Base-by-base conservation (phyloP, 2,329 filamentous ascomycete species). In the Stachybotrys chartarum region DNA sequence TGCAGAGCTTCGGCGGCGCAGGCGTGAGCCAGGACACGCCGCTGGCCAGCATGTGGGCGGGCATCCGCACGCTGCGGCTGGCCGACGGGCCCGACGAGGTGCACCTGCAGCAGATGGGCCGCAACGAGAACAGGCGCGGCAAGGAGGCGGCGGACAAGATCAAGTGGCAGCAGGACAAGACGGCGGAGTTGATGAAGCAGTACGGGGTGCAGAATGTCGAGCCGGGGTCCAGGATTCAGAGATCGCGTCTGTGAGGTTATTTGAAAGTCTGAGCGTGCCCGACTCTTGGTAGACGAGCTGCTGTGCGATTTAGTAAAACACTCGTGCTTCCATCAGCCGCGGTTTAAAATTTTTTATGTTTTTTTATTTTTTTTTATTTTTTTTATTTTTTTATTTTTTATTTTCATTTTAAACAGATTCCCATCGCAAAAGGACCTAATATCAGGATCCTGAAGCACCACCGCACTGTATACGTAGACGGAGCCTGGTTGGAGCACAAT, bases 71-170 rank as follows among this genome's bases (percentile, higher is more conserved):
- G 7, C 79, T 96, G 72, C 81, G 90, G 58, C 83, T 96, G 63
- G 91, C 91, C 0, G 94, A 99, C 72, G 94, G 94, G 0, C 94
- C 94, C 0, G 94, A 99, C 73, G 94, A 99, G 83, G 94, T 97
- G 58, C 94, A 95, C 71, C 73, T 92, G 61, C 78, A 90, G 70
- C 90, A 94, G 75, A 78, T 94, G 76, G 90, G 89, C 16, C 79
- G 81, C 63, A 91, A 91, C 63, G 90, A 94, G 79, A 92, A 91
- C 70, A 87, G 81, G 72, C 81, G 83, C 60, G 86, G 84, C 55
- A 68, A 74, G 60, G 82, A 79, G 61, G 80, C 85, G 50, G 77
- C 85, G 48, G 75, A 78, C 58, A 81, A 80, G 67, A 84, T 91
- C 56, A 73, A 79, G 62, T 76, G 73, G 67, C 89, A 93, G 76